Evolutionary conservation across 1,284 basidiomycete genomes (phyloP), one percentile per base, ranked within the genome.

Genomic region (Ustilago tritici): DNA sequence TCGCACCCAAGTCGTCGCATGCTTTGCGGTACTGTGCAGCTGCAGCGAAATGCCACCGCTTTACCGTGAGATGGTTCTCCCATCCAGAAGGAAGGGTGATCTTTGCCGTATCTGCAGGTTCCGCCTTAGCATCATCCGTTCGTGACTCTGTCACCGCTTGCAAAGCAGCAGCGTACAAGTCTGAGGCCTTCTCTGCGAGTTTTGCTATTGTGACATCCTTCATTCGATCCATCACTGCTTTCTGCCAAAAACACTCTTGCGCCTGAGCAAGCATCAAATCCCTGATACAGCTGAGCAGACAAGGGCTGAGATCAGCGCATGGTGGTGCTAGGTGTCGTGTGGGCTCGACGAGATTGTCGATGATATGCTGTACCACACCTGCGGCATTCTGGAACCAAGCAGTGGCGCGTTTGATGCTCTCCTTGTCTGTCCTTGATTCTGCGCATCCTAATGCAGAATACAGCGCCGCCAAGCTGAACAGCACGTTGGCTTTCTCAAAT

Each of bases 221-320:
- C 87, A 92, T 89, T 71, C 91, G 88, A 85, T 94, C 74, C 41
- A 94, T 87, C 74, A 93, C 92, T 7, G 95, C 95, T 79, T 93
- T 91, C 85, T 97, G 95, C 95, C 96, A 98, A 61, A 92, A 93
- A 83, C 95, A 97, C 88, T 99, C 96, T 83, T 98, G 95, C 0
- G 95, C 95, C 87, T 98, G 95, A 0, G 95, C 95, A 1, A 98
- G 89, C 90, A 95, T 93, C 62, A 98, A 89, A 75, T 88, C 90
- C 79, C 93, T 90, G 28, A 98, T 84, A 28, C 91, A 89, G 50
- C 88, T 88, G 28, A 95, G 82, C 88, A 86, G 96, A 93, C 31
- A 87, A 83, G 46, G 86, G 84, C 14, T 83, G 79, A 55, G 85
- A 81, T 76, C 87, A 69, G 32, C 41, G 4, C 54, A 72, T 1